These are phyloP conservation scores for Pyrenophora tritici-repentis DNA, from an alignment of 2,329 filamentous ascomycete species.

Conservation along the genomic window DNA sequence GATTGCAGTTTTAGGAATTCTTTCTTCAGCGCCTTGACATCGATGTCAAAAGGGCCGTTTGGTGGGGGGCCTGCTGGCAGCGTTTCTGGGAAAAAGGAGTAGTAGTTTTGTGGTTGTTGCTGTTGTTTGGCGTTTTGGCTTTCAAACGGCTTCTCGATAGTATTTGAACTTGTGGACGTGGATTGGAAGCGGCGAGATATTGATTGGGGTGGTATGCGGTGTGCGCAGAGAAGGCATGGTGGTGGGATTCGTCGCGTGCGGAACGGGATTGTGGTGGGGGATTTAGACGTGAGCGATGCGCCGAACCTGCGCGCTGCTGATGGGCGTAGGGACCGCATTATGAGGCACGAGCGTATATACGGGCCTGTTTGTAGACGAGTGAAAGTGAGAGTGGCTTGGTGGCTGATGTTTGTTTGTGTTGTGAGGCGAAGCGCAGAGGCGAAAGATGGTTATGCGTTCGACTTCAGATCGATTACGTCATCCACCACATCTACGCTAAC, in stretches of 20 bases:
- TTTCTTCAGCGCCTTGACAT: slow-evolving; percentile 70
- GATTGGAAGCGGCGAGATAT: slow-evolving; percentile 32
- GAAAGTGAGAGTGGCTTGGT: background rate
- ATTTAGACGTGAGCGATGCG: slow-evolving; percentile 23
- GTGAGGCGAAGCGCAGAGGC: slow-evolving; percentile 9
- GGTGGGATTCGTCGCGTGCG: slow-evolving; percentile 23
- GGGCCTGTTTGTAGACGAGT: background rate
- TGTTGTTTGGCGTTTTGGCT: slow-evolving; percentile 8
- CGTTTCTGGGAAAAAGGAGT: slow-evolving; percentile 84
- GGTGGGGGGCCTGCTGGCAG: slow-evolving; percentile 81
- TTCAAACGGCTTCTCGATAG: slow-evolving; percentile 23
- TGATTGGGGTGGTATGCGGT: slow-evolving; percentile 15
- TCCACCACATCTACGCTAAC: background rate
- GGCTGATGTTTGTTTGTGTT: background rate
- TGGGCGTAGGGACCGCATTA: slow-evolving; percentile 30
- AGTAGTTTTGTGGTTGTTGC: slow-evolving; percentile 63
- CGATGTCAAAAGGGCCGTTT: slow-evolving; percentile 72
- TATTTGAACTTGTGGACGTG: slow-evolving; percentile 16
- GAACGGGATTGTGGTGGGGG: slow-evolving; percentile 16
- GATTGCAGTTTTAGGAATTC: slow-evolving; percentile 89
- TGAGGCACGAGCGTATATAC: background rate
- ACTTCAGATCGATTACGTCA: slow-evolving; percentile 22
- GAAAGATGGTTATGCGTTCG: slow-evolving; percentile 15
- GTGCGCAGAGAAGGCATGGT: slow-evolving; percentile 34
- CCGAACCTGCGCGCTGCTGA: slow-evolving; percentile 33